Evolutionary conservation across 345 rosid genomes (phyloP), one percentile per base, ranked within the genome.

Genomic region (Arabis alpina): DNA sequence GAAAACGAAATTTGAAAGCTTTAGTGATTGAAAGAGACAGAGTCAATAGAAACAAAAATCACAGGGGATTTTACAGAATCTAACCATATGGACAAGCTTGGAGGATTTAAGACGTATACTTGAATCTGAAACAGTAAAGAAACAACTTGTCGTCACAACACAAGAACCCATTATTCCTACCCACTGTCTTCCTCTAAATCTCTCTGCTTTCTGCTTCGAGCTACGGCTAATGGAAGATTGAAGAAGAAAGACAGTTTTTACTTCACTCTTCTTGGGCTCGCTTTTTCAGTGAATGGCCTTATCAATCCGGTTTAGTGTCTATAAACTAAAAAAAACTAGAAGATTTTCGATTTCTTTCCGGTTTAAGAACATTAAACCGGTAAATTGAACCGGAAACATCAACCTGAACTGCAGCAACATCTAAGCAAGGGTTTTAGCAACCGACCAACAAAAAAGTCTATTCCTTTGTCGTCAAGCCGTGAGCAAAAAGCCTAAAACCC

Each of bases 91-190:
- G 10, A 56, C 40, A 11, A 56, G 79, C 66, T 73, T 76, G 71
- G 70, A 36, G 53, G 41, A 52, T 28, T 61, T 79, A 32, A 64
- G 5, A 68, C 78, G 80, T 41, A 64, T 7, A 54, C 9, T 59
- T 67, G 73, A 68, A 75, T 77, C 72, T 23, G 64, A 14, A 50
- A 55, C 3, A 2, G 40, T 57, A 51, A 24, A 58, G 55, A 71
- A 51, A 76, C 43, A 64, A 32, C 58, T 71, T 44, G 76, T 27
- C 56, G 72, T 43, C 23, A 71, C 61, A 57, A 60, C 61, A 68
- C 54, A 77, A 68, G 72, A 70, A 69, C 65, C 64, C 82, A 78
- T 81, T 55, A 52, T 60, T 49, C 32, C 62, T 37, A 19, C 36
- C 7, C 45, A 15, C 51, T 41, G 27, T 40, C 43, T 24, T 53